Base-by-base conservation (phyloP, 495 filamentous ascomycete genomes). In the Talaromyces liani region DNA sequence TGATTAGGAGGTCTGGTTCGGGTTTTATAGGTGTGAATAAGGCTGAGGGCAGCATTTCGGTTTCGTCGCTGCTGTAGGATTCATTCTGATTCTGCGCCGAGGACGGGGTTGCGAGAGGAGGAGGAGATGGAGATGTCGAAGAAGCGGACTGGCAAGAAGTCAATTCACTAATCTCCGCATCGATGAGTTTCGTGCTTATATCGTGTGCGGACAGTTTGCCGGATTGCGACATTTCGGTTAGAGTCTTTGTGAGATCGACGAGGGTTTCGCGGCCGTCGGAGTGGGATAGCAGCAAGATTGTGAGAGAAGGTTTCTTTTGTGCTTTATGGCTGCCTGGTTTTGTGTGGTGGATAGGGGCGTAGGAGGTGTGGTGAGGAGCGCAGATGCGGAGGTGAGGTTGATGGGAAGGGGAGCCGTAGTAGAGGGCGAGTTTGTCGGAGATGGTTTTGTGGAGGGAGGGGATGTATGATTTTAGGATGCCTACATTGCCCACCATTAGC, bases 171-270 rank as follows among this genome's bases (percentile, higher is more conserved):
- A 98, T 80, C 74, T 97, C 94, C 7, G 89, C 87, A 71, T 98
- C 92, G n/a, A 98, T 86, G 47, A 98, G 77, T 65, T 97, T 91
- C 18, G 83, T 77, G 49, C 84, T 91, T 64, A 98, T 92, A 71
- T 98, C 93, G 18, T 82, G 75, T 0, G 88, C 78, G 2, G 83
- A 82, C 22, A 98, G 75, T 73, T 96, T 96, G 58, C 87, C 87
- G 63, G 89, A 86, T 77, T 98, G 94, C 4, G 91, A 85, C 93
- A 98, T 97, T 67, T 96, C 91, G 6, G 93, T 84, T 8, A 98
- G 80, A 3, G 95, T 97, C 70, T 93, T 95, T 51, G 95, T 98
- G 27, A 98, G 83, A 74, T 98, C 94, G 9, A 97, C 92, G 61
- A 98, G 81, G 9, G 93, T 96, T 69, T 95, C 90, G 41, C 92